Conservation (phyloP, 78 protist species). For the Tieghemostelium lacteum region DNA sequence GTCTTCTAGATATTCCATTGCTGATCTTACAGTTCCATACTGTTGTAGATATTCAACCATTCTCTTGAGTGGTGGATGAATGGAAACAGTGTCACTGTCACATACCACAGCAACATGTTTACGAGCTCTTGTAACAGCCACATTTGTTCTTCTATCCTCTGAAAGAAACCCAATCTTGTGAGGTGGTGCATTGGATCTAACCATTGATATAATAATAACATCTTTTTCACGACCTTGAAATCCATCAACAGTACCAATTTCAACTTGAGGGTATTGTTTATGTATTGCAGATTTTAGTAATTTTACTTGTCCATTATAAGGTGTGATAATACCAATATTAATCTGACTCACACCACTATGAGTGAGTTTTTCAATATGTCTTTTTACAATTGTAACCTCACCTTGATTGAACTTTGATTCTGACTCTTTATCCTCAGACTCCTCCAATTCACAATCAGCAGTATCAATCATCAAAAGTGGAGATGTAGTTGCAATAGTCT, state of each 20-base stretch:
- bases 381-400: conserved; percentile 81
- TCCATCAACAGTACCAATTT: conserved; percentile 95
- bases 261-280: conserved; percentile 42
- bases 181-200: conserved; percentile 74
- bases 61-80: conserved; percentile 68
- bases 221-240: conserved; percentile 97
- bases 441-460: conserved; percentile 69
- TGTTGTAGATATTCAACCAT: conserved; percentile 52
- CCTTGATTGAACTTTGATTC: conserved; percentile 81
- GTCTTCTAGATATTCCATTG: conserved; percentile 31
- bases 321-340: conserved; percentile 91
- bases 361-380: conserved; percentile 63
- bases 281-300: conserved; percentile 6
- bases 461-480: conserved; percentile 77
- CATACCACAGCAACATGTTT: conserved; percentile 69
- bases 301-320: conserved; percentile 92
- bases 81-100: conserved; percentile 63
- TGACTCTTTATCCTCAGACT: conserved; percentile 55
- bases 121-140: conserved; percentile 94
- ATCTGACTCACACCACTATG: conserved; percentile 41
- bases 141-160: conserved; percentile 86
- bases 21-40: conserved; percentile 53
- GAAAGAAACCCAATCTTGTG: conserved; percentile 84
- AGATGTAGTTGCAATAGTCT: conserved; percentile 45
- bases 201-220: conserved; percentile 87